phyloP scores from a whole-genome alignment of 2,329 filamentous ascomycete species.

The Taxawa tesnikishii region DNA sequence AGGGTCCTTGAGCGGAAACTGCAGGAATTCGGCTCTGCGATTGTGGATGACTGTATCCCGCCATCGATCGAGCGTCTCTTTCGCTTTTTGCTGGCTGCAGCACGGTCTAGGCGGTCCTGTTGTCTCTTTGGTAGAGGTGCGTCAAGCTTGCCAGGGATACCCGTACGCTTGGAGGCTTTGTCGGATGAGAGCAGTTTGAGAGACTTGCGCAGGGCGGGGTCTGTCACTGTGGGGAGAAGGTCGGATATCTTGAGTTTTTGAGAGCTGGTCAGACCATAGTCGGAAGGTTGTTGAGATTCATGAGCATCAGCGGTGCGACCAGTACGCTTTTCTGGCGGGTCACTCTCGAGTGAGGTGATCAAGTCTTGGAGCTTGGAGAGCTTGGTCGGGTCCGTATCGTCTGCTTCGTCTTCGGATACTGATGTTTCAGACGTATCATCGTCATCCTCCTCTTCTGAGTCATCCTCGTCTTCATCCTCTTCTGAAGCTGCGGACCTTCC shows the following conservation, averaged over 20 bases:
- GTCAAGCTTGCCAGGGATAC: constrained; percentile 57
- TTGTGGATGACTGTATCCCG: constrained; percentile 92
- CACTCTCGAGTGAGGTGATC: constrained; percentile 51
- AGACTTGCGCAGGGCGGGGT: constrained; percentile 65
- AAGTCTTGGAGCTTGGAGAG: constrained; percentile 56
- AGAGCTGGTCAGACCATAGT: constrained; percentile 45
- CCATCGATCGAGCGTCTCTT: constrained; percentile 83
- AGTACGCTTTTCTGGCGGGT: constrained; percentile 16
- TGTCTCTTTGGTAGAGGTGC: constrained; percentile 76
- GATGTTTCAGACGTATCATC: constrained; percentile 43
- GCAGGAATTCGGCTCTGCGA: constrained; percentile 76
- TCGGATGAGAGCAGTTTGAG: constrained; percentile 63
- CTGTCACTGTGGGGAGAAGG: constrained; percentile 58
- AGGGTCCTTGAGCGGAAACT: constrained; percentile 72
- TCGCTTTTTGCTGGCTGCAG: constrained; percentile 79
- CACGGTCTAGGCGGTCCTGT: constrained; percentile 72
- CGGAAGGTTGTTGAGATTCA: constrained; percentile 49
- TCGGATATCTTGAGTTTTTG: constrained; percentile 57
- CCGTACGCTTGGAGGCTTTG: constrained; percentile 40
- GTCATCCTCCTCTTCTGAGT: constrained; percentile 42
- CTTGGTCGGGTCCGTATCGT: constrained; percentile 35
- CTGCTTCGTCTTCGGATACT: constrained; percentile 32
- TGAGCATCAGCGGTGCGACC: constrained; percentile 30
- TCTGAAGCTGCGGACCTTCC: constrained; percentile 14
- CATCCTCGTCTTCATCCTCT: constrained; percentile 22